Conservation (phyloP, 805 yeast species). For the Candida khao-thaluensis region DNA sequence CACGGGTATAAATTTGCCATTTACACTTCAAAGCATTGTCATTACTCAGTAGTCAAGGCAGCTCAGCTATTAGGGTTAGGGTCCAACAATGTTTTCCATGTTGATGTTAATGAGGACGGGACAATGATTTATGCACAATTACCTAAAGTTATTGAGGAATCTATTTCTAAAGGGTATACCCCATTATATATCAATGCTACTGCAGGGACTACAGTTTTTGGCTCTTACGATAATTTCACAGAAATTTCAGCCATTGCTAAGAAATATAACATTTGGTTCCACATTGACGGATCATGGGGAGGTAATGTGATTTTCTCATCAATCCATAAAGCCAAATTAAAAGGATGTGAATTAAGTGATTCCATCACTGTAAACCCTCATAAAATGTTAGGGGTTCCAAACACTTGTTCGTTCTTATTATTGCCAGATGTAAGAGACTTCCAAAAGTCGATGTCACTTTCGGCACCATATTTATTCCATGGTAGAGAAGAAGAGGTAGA, state of each 20-base stretch:
- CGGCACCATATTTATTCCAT: slow-evolving; percentile 82
- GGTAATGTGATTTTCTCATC: slow-evolving; percentile 74
- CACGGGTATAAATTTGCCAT: slow-evolving; percentile 56
- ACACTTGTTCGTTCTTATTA: slow-evolving; percentile 69
- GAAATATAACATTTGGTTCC: slow-evolving; percentile 66
- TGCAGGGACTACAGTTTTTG: slow-evolving; percentile 87
- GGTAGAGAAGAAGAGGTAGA: slow-evolving; percentile 47
- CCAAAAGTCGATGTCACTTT: slow-evolving; percentile 69
- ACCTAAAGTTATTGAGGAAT: slow-evolving; percentile 41
- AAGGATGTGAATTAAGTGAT: slow-evolving; percentile 66
- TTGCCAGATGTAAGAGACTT: slow-evolving; percentile 67
- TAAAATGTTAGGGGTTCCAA: slow-evolving; percentile 86
- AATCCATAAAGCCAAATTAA: slow-evolving; percentile 43
- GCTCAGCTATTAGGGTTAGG: slow-evolving; percentile 79
- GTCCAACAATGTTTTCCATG: slow-evolving; percentile 57
- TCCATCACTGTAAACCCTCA: slow-evolving; percentile 83
- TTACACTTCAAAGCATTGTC: slow-evolving; percentile 70
- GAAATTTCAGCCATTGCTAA: slow-evolving; percentile 55
- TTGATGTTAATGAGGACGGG: slow-evolving; percentile 57
- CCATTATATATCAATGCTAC: slow-evolving; percentile 80
- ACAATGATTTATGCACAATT: slow-evolving; percentile 52
- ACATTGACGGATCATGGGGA: slow-evolving; percentile 91
- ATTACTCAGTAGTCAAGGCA: slow-evolving; percentile 78
- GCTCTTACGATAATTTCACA: slow-evolving; percentile 71
- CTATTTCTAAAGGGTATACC: slow-evolving; percentile 54